A percentile compares a stretch with the other conserved stretches of the same genome.
Evolutionary conservation across 1,284 basidiomycete species (phyloP).

Genomic region (Apiotrichum laibachii): DNA sequence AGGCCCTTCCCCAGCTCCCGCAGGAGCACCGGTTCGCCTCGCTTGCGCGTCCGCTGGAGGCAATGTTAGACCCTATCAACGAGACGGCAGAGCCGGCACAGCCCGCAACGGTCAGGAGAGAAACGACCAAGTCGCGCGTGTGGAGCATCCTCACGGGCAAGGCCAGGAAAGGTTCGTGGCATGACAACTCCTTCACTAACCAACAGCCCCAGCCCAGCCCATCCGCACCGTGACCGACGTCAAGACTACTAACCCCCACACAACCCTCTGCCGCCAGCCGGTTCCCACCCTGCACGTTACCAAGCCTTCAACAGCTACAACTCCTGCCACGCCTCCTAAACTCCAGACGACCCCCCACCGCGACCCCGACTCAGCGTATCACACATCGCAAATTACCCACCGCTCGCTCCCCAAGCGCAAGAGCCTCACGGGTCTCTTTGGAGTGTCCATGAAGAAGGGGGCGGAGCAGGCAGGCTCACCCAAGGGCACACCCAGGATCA

Average conservation of each 20-base stretch:
- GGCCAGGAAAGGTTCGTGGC: constrained; percentile 20
- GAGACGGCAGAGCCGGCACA: constrained; percentile 6
- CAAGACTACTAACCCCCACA: too few species aligned
- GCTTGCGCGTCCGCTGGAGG: constrained; percentile 19
- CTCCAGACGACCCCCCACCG: neutral
- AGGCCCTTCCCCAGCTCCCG: too few species aligned
- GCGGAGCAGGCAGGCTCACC: constrained; percentile 23
- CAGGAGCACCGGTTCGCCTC: constrained; percentile 7
- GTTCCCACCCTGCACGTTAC: constrained; percentile 26
- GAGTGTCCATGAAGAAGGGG: constrained; percentile 27
- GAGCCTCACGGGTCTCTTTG: constrained; percentile 42
- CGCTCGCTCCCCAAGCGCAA: constrained; percentile 40
- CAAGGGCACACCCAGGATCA: neutral
- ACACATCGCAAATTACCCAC: neutral
- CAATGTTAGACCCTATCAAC: neutral
- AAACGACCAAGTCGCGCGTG: constrained; percentile 40
- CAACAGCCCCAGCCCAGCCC: neutral
- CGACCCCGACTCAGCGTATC: neutral
- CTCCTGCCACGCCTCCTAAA: neutral
- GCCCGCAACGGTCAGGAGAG: constrained; percentile 22
- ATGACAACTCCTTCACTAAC: neutral
- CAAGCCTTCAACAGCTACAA: constrained; percentile 23
- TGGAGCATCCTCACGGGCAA: constrained; percentile 39
- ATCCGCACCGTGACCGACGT: too few species aligned
- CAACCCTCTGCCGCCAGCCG: neutral